Evolutionary conservation across 2,329 filamentous ascomycete species (phyloP), one percentile per base, ranked within the genome.

Genomic region (Phyllosticta citriasiana): DNA sequence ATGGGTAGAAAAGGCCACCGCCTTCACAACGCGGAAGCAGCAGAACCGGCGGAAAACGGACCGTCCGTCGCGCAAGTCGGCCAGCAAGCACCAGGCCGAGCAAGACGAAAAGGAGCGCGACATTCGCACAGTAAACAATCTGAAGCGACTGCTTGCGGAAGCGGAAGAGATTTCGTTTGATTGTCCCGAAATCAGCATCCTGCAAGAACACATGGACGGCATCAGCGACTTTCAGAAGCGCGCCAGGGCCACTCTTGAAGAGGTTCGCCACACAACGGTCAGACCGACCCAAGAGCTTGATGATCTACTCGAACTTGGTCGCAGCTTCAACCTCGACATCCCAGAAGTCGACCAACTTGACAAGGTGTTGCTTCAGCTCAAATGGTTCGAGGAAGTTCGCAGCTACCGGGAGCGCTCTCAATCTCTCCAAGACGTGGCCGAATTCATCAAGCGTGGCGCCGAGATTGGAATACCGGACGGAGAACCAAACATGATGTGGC

Each of bases 31-130:
- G 63, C 89, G 94, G 67, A 99, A 99, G 78, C 93, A 97, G 77
- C 93, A 97, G 76, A 96, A 95, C 71, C 88, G 94, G 65, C 90
- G 93, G 64, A 97, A 97, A 76, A 96, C 88, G 73, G 93, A 97
- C 69, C 94, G 91, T 71, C 84, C 84, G 53, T 94, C 88, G 85
- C 88, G 91, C 65, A 87, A 84, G 68, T 83, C 86, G 60, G 84
- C 83, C 67, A 81, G 86, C 57, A 93, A 88, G 73, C 66, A 69
- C 22, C 87, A 86, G 57, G 84, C 88, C 60, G 92, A 97, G 69
- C 82, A 88, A 67, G 94, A 96, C 74, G 90, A 97, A 71, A 84
- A 84, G 64, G 87, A 89, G 69, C 86, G 86, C 66, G 92, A 97
- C 72, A 82, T 91, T 67, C 90, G 94, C 67, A 95, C 91, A 71